phyloP scores from a whole-genome alignment of 805 yeast species.

The Peterozyma toletana region DNA sequence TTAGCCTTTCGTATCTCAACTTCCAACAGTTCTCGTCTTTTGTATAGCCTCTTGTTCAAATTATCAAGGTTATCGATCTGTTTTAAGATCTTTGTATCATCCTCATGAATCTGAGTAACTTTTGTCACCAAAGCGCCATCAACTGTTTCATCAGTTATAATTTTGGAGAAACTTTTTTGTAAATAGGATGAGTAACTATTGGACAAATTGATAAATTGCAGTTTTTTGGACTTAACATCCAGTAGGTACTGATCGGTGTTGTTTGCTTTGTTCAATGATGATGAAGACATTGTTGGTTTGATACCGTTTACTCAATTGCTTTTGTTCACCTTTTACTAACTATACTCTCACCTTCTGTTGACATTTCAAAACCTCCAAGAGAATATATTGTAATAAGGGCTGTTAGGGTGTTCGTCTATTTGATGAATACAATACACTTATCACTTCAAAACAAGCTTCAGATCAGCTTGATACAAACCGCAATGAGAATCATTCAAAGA shows the following conservation, averaged over 20 bases:
- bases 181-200: conserved; percentile 4
- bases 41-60: conserved; percentile 9
- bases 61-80: conserved; percentile 14
- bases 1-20: conserved; percentile 10
- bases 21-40: conserved; percentile 9
- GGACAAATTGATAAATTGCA: conserved; percentile 2
- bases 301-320: no score
- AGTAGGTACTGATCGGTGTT: conserved; percentile 1
- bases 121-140: conserved; percentile 12
- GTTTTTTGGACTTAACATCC: conserved; percentile 1
- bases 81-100: conserved; percentile 17
- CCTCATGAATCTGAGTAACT: conserved; percentile 20
- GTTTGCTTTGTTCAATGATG: neutral
- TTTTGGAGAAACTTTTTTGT: conserved; percentile 2
- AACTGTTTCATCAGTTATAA: conserved; percentile 1
- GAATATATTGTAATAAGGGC: no score
- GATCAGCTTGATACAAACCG: no score
- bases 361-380: no score
- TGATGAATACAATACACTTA: no score
- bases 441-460: no score
- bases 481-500: no score
- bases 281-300: neutral
- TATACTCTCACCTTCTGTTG: no score
- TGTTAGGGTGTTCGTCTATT: no score
- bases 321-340: no score